A percentile compares a stretch with the other conserved stretches of the same genome.
Conservation (phyloP, 805 yeast genomes). For the Kurtzmaniella fragi region DNA sequence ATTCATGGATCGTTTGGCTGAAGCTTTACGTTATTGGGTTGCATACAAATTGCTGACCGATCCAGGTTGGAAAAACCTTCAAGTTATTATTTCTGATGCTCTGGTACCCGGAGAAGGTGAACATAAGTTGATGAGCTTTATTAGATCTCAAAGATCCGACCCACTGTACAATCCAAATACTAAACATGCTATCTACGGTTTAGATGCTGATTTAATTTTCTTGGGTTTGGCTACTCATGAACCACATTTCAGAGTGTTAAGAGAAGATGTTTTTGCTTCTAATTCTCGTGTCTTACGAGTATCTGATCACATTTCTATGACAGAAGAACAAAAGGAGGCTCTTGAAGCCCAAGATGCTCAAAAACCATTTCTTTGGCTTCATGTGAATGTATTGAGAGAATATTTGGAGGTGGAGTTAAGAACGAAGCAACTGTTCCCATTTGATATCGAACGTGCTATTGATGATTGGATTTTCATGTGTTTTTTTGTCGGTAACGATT, state of each 20-base stretch:
- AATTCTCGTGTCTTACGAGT: constrained; percentile 45
- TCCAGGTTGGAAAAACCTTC: constrained; percentile 89
- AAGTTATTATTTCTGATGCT: constrained; percentile 90
- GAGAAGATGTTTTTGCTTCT: constrained; percentile 96
- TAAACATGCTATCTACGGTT: constrained; percentile 92
- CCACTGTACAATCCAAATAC: constrained; percentile 90
- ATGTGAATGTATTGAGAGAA: constrained; percentile 81
- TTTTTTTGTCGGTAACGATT: constrained; percentile 98
- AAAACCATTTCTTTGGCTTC: constrained; percentile 93
- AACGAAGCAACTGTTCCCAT: constrained; percentile 66
- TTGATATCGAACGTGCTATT: constrained; percentile 90
- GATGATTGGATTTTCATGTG: constrained; percentile 99
- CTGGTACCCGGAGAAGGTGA: constrained; percentile 99
- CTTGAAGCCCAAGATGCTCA: constrained; percentile 42
- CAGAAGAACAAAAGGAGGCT: constrained; percentile 49
- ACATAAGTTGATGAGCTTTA: constrained; percentile 95
- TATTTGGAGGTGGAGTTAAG: constrained; percentile 78
- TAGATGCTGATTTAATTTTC: constrained; percentile 96
- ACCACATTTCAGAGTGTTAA: constrained; percentile 87
- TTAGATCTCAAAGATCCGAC: constrained; percentile 83
- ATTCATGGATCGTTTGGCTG: constrained; percentile 87
- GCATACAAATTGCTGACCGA: constrained; percentile 83
- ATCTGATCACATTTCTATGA: constrained; percentile 50
- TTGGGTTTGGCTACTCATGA: constrained; percentile 96
- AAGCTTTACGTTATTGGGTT: constrained; percentile 83